Evolutionary conservation across 2,329 filamentous ascomycete genomes (phyloP).

Genomic region (Elsinoe perseae): DNA sequence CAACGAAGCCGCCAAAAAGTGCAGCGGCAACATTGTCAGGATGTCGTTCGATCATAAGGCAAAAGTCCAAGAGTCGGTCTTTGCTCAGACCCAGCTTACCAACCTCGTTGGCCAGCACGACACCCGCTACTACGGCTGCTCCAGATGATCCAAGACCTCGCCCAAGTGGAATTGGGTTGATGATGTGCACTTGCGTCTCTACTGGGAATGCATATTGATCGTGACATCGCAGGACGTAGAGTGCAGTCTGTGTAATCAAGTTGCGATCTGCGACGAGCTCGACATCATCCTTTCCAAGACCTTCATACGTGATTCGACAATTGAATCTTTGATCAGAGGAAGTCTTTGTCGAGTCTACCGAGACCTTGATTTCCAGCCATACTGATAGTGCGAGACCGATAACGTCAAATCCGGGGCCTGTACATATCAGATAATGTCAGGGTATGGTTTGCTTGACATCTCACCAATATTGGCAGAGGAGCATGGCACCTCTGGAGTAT

Average conservation of each 20-base stretch:
- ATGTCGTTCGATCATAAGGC: slow-evolving; percentile 90
- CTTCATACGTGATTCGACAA: slow-evolving; percentile 86
- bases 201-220: slow-evolving; percentile 73
- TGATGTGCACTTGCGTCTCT: slow-evolving; percentile 86
- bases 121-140: slow-evolving; percentile 88
- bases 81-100: slow-evolving; percentile 69
- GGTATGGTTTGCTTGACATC: slow-evolving; percentile 16
- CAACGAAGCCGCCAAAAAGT: slow-evolving; percentile 91
- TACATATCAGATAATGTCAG: background rate
- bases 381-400: slow-evolving; percentile 91
- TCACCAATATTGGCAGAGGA: slow-evolving; percentile 89
- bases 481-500: slow-evolving; percentile 58
- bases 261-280: slow-evolving; percentile 78
- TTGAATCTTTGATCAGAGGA: slow-evolving; percentile 60
- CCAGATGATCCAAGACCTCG: slow-evolving; percentile 91
- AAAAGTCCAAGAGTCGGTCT: slow-evolving; percentile 86
- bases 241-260: slow-evolving; percentile 84
- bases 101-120: slow-evolving; percentile 85
- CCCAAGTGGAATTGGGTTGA: slow-evolving; percentile 89
- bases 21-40: slow-evolving; percentile 93
- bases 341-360: slow-evolving; percentile 52
- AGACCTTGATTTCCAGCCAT: slow-evolving; percentile 83
- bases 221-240: slow-evolving; percentile 93
- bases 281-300: slow-evolving; percentile 69
- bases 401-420: slow-evolving; percentile 86